Evolutionary conservation across 495 filamentous ascomycete species (phyloP).

Genomic region (Glarea lozoyensis): DNA sequence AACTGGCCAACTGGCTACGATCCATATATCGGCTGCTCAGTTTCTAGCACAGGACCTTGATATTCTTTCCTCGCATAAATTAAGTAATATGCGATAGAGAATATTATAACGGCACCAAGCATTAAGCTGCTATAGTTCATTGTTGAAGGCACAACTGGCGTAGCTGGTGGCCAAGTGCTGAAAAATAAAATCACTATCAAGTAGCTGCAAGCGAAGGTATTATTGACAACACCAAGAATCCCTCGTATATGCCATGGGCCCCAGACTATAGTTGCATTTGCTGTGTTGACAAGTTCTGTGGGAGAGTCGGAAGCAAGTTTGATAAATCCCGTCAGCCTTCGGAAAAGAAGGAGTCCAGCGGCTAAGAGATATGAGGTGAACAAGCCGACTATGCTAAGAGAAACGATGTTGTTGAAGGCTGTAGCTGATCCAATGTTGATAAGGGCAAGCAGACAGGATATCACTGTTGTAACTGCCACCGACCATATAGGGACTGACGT

Average conservation of each 20-base stretch:
- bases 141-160: conserved; percentile 23
- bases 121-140: conserved; percentile 42
- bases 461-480: conserved; percentile 26
- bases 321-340: conserved; percentile 20
- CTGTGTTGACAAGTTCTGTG: background rate
- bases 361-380: conserved; percentile 35
- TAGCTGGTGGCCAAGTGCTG: conserved; percentile 30
- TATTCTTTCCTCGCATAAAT: conserved; percentile 32
- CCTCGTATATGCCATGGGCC: conserved; percentile 38
- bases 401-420: conserved; percentile 40
- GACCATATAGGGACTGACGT: conserved; percentile 27
- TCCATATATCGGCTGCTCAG: no score
- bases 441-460: conserved; percentile 34
- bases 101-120: conserved; percentile 30
- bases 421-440: conserved; percentile 40
- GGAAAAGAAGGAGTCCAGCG: conserved; percentile 30
- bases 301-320: conserved; percentile 5
- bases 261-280: conserved; percentile 29
- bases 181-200: conserved; percentile 39
- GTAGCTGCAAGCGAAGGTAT: conserved; percentile 33
- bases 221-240: conserved; percentile 31
- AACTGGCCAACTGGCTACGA: no score
- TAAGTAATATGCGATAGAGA: conserved; percentile 38
- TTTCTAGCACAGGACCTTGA: conserved; percentile 36
- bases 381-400: conserved; percentile 31